phyloP scores from a whole-genome alignment of 75 land plant genomes.

The Pinus tabuliformis region DNA sequence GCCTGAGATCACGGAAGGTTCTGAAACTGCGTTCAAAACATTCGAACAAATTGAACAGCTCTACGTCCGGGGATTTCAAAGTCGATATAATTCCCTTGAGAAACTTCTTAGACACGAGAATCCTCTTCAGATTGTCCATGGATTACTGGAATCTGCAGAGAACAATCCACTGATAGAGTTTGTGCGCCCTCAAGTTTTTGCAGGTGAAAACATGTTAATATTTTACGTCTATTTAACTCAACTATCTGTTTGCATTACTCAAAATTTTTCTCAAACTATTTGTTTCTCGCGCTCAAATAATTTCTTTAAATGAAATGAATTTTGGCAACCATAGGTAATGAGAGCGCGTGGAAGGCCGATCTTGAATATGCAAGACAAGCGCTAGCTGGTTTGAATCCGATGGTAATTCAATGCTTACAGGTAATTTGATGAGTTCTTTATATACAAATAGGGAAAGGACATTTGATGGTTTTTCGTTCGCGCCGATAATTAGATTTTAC shows the following conservation, averaged over 20 bases:
- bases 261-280: no score
- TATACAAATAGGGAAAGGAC: no score
- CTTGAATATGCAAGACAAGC: slow-evolving; percentile 47
- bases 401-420: neutral
- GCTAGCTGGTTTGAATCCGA: slow-evolving; percentile 47
- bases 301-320: neutral
- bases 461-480: no score
- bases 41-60: slow-evolving; percentile 23
- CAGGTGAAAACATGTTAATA: neutral
- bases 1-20: neutral
- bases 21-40: slow-evolving; percentile 16
- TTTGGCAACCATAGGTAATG: neutral
- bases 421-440: no score
- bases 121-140: neutral
- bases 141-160: neutral
- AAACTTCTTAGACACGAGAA: neutral
- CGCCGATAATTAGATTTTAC: neutral
- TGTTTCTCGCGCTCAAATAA: no score
- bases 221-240: neutral
- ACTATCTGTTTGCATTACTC: neutral
- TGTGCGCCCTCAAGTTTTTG: slow-evolving; percentile 1
- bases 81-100: neutral
- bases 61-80: neutral
- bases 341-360: slow-evolving; percentile 16
- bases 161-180: neutral